phyloP scores from a whole-genome alignment of 2,329 filamentous ascomycete species.

The Lachnellula willkommii region DNA sequence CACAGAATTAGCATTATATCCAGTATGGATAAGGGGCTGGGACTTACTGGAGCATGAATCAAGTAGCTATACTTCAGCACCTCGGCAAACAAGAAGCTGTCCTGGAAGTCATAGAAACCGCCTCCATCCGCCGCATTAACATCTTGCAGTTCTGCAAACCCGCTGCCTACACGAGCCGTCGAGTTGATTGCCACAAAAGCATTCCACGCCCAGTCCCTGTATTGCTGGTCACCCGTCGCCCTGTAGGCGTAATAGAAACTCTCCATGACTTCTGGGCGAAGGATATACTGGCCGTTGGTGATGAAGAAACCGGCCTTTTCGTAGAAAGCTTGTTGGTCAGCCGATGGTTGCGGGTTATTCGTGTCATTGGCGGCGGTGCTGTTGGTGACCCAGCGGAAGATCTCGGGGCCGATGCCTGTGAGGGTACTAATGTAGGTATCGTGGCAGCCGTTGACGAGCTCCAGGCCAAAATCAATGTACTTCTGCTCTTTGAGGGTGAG shows the following conservation, averaged over 20 bases:
- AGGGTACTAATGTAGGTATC: slow-evolving; percentile 64
- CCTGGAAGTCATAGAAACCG: slow-evolving; percentile 62
- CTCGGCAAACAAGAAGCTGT: slow-evolving; percentile 86
- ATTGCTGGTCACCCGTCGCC: slow-evolving; percentile 67
- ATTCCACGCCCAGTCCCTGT: slow-evolving; percentile 80
- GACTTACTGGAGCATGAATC: slow-evolving; percentile 40
- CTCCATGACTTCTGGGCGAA: slow-evolving; percentile 79
- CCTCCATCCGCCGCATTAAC: slow-evolving; percentile 62
- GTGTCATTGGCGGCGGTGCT: slow-evolving; percentile 33
- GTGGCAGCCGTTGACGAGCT: slow-evolving; percentile 67
- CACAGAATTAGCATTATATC: slow-evolving; percentile 8
- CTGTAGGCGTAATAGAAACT: slow-evolving; percentile 84
- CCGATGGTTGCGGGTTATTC: slow-evolving; percentile 39
- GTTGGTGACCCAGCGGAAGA: slow-evolving; percentile 56
- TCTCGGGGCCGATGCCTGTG: slow-evolving; percentile 73
- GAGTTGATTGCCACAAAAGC: slow-evolving; percentile 64
- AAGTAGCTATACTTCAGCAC: slow-evolving; percentile 80
- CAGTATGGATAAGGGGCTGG: background rate
- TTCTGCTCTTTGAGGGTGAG: slow-evolving; percentile 58
- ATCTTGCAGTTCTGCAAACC: slow-evolving; percentile 60
- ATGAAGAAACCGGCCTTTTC: slow-evolving; percentile 67
- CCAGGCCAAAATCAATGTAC: slow-evolving; percentile 69
- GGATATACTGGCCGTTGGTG: slow-evolving; percentile 52
- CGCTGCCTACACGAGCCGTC: slow-evolving; percentile 58
- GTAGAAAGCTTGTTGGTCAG: slow-evolving; percentile 54